Evolutionary conservation across 805 yeast genomes (phyloP), one percentile per base, ranked within the genome.

Genomic region (Yarrowia yakushimensis): DNA sequence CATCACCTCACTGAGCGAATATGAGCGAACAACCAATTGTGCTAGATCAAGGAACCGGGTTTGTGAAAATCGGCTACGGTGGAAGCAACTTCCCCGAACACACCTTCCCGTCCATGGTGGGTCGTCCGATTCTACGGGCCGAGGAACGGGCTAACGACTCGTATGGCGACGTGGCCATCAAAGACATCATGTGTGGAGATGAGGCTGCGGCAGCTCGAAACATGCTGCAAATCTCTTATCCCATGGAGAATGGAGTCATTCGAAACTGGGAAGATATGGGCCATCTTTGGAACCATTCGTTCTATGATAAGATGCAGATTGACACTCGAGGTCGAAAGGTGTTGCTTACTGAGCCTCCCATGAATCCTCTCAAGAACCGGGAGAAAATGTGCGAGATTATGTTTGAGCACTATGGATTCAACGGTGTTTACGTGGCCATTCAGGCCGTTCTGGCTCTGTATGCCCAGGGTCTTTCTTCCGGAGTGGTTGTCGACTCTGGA

Each of bases 251-350:
- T 73, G 99, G 99, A 71, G 90, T 94, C 70, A 93, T 94, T 73
- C 87, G 86, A 72, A 90, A 92, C 75, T 94, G 99, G 99, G 97
- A 92, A 69, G 99, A 94, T 74, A 94, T 94, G 98, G 97, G 90
- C 70, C 92, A 92, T 70, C 80, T 94, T 65, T 94, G 99, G 99
- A 97, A 94, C 76, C 94, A 93, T 74, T 93, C 98, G 20, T 93
- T 94, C 74, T 88, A 87, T 77, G 96, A 93, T 69, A 84, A 88
- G 71, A 86, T 94, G 90, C 82, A 90, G 72, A 79, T 88, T 63
- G 87, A 88, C 72, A 78, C 83, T 31, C 62, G 72, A n/a, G 96
- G 92, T 54, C 82, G 84, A 69, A 93, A 93, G 74, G 84, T 94
- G 46, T 79, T 94, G 68, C 79, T 94, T 66, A 94, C 99, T 0